These are phyloP conservation scores for Colletotrichum simmondsii DNA, from an alignment of 2,329 filamentous ascomycete genomes.

Conservation along the genomic window DNA sequence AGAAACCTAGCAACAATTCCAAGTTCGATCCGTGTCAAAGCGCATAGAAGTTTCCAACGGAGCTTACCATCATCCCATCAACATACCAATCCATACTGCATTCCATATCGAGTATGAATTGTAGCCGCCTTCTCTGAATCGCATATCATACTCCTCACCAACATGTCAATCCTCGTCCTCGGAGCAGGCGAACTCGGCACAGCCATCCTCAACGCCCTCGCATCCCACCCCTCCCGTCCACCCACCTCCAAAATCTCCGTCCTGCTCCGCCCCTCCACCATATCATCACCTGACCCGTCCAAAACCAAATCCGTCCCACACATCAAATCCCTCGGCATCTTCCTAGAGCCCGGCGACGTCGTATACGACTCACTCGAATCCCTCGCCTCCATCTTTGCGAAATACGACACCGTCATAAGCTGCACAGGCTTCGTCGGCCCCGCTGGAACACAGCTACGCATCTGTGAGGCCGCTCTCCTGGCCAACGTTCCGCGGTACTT, in stretches of 20 bases:
- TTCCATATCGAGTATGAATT: too few species aligned
- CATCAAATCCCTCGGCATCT: constrained; percentile 50
- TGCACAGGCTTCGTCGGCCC: constrained; percentile 71
- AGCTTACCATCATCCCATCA: too few species aligned
- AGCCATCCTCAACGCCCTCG: constrained; percentile 63
- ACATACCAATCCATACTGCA: too few species aligned
- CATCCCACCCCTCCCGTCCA: constrained; percentile 53
- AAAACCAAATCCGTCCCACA: constrained; percentile 48
- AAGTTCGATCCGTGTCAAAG: too few species aligned
- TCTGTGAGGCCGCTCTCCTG: constrained; percentile 64
- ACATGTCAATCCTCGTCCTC: constrained; percentile 63
- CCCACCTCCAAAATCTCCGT: constrained; percentile 56
- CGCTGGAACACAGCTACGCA: constrained; percentile 65
- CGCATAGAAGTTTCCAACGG: too few species aligned
- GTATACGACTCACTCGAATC: constrained; percentile 46
- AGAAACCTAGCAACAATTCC: too few species aligned
- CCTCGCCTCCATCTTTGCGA: constrained; percentile 54
- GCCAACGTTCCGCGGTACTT: constrained; percentile 65
- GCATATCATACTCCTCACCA: neutral
- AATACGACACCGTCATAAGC: constrained; percentile 66
- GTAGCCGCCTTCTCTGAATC: too few species aligned
- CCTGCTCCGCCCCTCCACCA: constrained; percentile 62
- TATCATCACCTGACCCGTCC: constrained; percentile 49
- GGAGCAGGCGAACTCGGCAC: constrained; percentile 75
- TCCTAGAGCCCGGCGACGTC: constrained; percentile 57